A percentile compares a stretch with the other conserved stretches of the same genome.
These are phyloP conservation scores for Terfezia boudieri DNA, from an alignment of 495 filamentous ascomycete genomes.

Conservation along the genomic window DNA sequence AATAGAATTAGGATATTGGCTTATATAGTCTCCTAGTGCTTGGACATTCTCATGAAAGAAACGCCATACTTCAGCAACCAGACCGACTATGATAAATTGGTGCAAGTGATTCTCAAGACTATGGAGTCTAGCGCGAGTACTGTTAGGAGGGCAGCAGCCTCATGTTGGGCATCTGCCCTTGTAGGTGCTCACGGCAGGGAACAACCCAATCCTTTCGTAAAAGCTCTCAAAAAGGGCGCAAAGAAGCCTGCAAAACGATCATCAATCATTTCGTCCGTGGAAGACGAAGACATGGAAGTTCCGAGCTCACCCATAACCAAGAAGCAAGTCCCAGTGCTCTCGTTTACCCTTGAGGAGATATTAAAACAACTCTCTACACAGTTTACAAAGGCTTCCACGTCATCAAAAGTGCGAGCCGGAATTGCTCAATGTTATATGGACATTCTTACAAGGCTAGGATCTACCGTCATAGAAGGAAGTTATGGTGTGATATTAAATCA, in stretches of 20 bases:
- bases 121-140: slow-evolving; percentile 53
- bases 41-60: slow-evolving; percentile 45
- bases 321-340: slow-evolving; percentile 43
- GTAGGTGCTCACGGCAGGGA: slow-evolving; percentile 54
- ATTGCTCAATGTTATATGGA: slow-evolving; percentile 74
- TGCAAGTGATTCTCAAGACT: slow-evolving; percentile 55
- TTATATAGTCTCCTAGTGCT: slow-evolving; percentile 39
- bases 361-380: slow-evolving; percentile 60
- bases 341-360: slow-evolving; percentile 55
- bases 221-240: slow-evolving; percentile 30
- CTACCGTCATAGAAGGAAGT: slow-evolving; percentile 52
- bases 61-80: slow-evolving; percentile 72
- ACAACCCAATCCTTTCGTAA: slow-evolving; percentile 28
- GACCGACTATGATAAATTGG: slow-evolving; percentile 76
- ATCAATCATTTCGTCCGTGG: slow-evolving; percentile 30
- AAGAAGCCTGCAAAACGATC: slow-evolving; percentile 26
- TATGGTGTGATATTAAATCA: slow-evolving; percentile 65
- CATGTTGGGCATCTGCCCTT: slow-evolving; percentile 54
- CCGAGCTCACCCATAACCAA: slow-evolving; percentile 34
- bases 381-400: slow-evolving; percentile 58
- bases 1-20: neutral
- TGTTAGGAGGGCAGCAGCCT: slow-evolving; percentile 70
- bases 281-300: slow-evolving; percentile 55
- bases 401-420: slow-evolving; percentile 57
- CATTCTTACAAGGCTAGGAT: slow-evolving; percentile 48